phyloP scores from a whole-genome alignment of 495 filamentous ascomycete species.

The Pyrenula aspistea region DNA sequence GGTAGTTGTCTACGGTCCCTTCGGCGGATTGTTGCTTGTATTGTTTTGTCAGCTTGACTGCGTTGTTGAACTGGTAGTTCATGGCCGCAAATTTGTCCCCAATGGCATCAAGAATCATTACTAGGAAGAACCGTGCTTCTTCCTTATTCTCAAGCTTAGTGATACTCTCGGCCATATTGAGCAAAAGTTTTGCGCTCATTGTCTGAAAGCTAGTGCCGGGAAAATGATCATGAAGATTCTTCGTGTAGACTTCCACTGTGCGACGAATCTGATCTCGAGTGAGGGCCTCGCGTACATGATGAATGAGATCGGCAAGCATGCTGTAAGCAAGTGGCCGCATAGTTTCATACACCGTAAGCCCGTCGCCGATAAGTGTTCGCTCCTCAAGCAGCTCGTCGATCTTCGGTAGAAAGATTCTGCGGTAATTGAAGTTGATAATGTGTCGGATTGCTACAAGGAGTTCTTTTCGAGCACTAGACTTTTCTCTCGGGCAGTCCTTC shows the following conservation, averaged over 20 bases:
- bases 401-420: slow-evolving; percentile 86
- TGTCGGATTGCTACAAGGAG: slow-evolving; percentile 92
- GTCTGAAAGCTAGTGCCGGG: slow-evolving; percentile 98
- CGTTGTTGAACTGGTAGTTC: slow-evolving; percentile 91
- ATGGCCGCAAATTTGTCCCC: slow-evolving; percentile 97
- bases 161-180: slow-evolving; percentile 98
- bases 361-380: slow-evolving; percentile 86
- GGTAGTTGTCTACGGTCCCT: slow-evolving; percentile 54
- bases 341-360: slow-evolving; percentile 89
- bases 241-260: slow-evolving; percentile 93
- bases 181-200: slow-evolving; percentile 92
- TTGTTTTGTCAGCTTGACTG: slow-evolving; percentile 75
- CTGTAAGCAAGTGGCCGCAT: slow-evolving; percentile 95
- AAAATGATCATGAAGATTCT: slow-evolving; percentile 89
- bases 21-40: slow-evolving; percentile 43
- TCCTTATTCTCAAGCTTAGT: slow-evolving; percentile 80
- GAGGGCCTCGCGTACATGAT: slow-evolving; percentile 84
- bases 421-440: slow-evolving; percentile 98
- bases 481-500: slow-evolving; percentile 88
- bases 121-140: slow-evolving; percentile 87
- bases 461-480: slow-evolving; percentile 88
- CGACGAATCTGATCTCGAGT: slow-evolving; percentile 78
- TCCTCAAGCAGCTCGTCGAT: slow-evolving; percentile 95
- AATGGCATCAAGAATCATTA: slow-evolving; percentile 95
- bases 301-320: slow-evolving; percentile 95